phyloP scores from a whole-genome alignment of 1,284 basidiomycete genomes.

The Ceratobasidium sp. region DNA sequence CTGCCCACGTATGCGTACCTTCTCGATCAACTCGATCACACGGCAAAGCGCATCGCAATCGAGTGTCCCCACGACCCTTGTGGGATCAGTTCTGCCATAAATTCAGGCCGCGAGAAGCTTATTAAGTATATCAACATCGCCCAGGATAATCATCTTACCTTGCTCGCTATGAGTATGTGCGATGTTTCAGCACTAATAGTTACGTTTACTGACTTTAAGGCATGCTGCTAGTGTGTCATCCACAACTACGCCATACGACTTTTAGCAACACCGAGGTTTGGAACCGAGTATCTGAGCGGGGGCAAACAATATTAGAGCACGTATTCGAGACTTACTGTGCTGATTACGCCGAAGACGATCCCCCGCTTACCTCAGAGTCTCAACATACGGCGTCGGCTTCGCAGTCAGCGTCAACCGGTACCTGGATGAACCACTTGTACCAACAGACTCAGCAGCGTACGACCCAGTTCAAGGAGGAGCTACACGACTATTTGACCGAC shows the following conservation, averaged over 20 bases:
- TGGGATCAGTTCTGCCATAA: background rate
- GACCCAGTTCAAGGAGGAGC: background rate
- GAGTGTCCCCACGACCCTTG: background rate
- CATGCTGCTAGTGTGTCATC: slow-evolving; percentile 2
- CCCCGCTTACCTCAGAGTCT: background rate
- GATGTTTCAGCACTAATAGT: background rate
- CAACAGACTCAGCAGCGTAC: background rate
- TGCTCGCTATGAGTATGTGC: slow-evolving; percentile 12
- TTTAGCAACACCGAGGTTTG: slow-evolving; percentile 4
- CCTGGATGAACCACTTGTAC: background rate
- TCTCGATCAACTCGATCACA: background rate
- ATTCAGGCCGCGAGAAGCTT: background rate
- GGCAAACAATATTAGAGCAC: background rate
- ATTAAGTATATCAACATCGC: slow-evolving; percentile 13
- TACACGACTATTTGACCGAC: background rate
- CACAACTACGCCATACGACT: background rate
- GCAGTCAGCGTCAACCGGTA: background rate
- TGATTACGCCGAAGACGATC: background rate
- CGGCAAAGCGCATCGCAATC: background rate
- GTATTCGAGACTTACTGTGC: slow-evolving; percentile 8
- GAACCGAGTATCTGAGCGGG: background rate
- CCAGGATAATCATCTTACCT: slow-evolving; percentile 2
- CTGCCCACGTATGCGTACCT: background rate
- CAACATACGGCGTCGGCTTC: background rate
- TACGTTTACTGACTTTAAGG: background rate